These are phyloP conservation scores for Trichoderma hamatum DNA, from an alignment of 2,329 filamentous ascomycete species.

Conservation along the genomic window DNA sequence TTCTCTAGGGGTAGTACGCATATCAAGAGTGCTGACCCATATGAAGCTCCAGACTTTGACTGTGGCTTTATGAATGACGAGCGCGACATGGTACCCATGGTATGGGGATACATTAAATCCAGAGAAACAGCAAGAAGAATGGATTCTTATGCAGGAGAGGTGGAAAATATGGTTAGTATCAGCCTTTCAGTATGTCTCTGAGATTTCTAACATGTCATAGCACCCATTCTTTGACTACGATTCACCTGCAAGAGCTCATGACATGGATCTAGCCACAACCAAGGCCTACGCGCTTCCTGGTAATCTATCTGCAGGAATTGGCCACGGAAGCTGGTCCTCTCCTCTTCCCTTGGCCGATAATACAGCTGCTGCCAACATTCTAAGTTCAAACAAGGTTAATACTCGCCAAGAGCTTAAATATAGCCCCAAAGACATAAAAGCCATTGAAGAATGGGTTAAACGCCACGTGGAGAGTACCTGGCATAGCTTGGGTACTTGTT, in stretches of 20 bases:
- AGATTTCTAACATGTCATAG: not conserved
- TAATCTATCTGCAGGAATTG: conserved; percentile 15
- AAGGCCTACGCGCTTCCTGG: conserved; percentile 16
- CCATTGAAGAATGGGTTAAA: conserved; percentile 49
- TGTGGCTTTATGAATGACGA: conserved; percentile 58
- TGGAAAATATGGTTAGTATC: conserved; percentile 18
- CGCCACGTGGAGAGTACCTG: conserved; percentile 44
- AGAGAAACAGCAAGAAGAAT: conserved; percentile 61
- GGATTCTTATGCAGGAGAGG: conserved; percentile 52
- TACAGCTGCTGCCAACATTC: not conserved
- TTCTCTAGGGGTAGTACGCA: conserved; percentile 54
- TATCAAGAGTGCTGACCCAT: conserved; percentile 49
- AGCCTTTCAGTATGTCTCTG: not conserved
- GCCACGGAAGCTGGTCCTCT: conserved; percentile 22
- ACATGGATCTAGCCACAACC: conserved; percentile 17
- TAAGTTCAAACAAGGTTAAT: conserved; percentile 16
- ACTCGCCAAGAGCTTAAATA: conserved; percentile 20
- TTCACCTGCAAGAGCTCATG: conserved; percentile 41
- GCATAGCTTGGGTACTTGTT: conserved; percentile 49
- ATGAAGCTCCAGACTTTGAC: conserved; percentile 55
- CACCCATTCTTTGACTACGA: conserved; percentile 41
- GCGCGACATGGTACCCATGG: conserved; percentile 58
- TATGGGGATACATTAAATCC: conserved; percentile 65
- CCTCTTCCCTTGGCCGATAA: conserved; percentile 8
- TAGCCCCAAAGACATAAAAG: conserved; percentile 32